phyloP scores from a whole-genome alignment of 2,329 filamentous ascomycete genomes.

The Seiridium unicorne region DNA sequence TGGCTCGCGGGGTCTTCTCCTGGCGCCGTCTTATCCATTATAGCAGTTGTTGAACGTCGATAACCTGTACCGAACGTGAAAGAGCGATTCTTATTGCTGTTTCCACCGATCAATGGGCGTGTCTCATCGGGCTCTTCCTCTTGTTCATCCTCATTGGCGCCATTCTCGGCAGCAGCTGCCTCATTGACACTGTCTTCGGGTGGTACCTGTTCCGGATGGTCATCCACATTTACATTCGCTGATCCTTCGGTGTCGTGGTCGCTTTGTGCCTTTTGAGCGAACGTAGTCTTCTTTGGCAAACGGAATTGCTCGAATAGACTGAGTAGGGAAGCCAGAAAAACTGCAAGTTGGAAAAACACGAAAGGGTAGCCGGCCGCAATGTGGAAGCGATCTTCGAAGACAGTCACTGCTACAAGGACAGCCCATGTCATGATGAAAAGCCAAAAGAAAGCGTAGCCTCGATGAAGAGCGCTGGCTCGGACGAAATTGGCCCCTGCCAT shows the following conservation, averaged over 20 bases:
- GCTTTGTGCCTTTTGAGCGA: constrained; percentile 57
- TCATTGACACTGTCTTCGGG: background rate
- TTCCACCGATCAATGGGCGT: constrained; percentile 74
- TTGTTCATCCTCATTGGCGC: constrained; percentile 11
- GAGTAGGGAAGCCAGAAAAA: constrained; percentile 73
- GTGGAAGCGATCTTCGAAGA: constrained; percentile 74
- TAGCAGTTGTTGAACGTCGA: constrained; percentile 43
- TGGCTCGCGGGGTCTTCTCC: constrained; percentile 22
- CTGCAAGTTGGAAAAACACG: constrained; percentile 74
- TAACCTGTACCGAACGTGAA: constrained; percentile 57
- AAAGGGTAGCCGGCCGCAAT: constrained; percentile 79
- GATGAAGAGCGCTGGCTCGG: constrained; percentile 81
- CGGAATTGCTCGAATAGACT: constrained; percentile 79
- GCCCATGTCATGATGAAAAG: constrained; percentile 75
- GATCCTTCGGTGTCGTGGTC: constrained; percentile 43
- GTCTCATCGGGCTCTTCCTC: constrained; percentile 35
- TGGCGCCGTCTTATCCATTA: constrained; percentile 27
- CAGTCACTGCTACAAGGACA: constrained; percentile 68
- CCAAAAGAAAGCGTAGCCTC: constrained; percentile 81
- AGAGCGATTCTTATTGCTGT: constrained; percentile 62
- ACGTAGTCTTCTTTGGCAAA: constrained; percentile 69
- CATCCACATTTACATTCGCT: constrained; percentile 20
- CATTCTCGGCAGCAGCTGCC: constrained; percentile 22
- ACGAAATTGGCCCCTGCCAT: constrained; percentile 67
- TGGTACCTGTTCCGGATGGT: background rate